These are phyloP conservation scores for Talaromyces atroroseus DNA, from an alignment of 2,329 filamentous ascomycete species.

Conservation along the genomic window DNA sequence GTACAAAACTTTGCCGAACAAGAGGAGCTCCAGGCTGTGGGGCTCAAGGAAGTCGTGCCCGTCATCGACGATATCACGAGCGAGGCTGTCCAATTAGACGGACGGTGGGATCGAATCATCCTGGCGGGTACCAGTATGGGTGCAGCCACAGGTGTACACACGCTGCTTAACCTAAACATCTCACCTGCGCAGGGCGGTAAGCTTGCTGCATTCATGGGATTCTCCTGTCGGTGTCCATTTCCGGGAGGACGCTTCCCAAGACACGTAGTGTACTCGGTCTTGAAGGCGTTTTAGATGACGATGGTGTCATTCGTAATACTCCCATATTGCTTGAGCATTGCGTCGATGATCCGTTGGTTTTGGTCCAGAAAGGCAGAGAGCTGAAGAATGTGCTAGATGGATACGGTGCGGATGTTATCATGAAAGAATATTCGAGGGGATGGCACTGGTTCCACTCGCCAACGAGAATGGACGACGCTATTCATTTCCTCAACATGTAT, in stretches of 20 bases:
- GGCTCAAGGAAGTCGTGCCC: constrained; percentile 5
- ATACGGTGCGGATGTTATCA: not conserved
- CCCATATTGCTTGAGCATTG: constrained; percentile 9
- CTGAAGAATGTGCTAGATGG: not conserved
- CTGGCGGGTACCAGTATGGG: constrained; percentile 8
- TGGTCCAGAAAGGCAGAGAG: not conserved
- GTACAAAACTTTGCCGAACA: constrained; percentile 4
- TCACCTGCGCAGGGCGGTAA: not conserved
- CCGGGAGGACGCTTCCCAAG: constrained; percentile 1
- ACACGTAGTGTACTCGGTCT: not conserved
- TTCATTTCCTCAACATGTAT: not conserved
- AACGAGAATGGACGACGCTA: constrained; percentile 4
- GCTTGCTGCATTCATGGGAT: constrained; percentile 2
- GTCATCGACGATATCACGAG: not conserved
- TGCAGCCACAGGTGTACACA: not conserved
- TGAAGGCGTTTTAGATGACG: not conserved
- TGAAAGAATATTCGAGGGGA: constrained; percentile 2
- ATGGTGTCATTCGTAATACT: not conserved
- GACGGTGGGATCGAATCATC: not conserved
- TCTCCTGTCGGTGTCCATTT: constrained; percentile 4
- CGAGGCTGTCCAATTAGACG: not conserved
- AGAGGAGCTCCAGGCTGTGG: constrained; percentile 1
- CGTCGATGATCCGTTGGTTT: constrained; percentile 4
- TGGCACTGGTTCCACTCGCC: constrained; percentile 6
- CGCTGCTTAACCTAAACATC: not conserved